Percentiles rank a stretch among this genome's conserved stretches.
Conservation (phyloP, 2,329 filamentous ascomycete genomes). For the Penicillium aurantiogriseum region DNA sequence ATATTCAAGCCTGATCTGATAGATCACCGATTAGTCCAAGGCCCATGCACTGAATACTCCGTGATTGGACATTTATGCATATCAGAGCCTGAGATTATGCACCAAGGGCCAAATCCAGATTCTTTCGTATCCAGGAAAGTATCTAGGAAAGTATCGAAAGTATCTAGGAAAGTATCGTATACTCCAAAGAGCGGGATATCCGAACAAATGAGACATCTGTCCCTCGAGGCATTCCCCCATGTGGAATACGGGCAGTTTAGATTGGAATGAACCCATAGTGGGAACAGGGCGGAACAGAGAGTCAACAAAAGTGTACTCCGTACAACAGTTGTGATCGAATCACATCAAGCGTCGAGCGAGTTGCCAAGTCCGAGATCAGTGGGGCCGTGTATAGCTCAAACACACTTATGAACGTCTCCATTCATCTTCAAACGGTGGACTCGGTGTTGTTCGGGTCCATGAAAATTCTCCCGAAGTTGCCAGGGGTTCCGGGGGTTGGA, state of each 20-base stretch:
- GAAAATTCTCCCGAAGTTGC: neutral
- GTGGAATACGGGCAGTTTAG: neutral
- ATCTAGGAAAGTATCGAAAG: neutral
- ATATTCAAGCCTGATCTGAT: slow-evolving; percentile 22
- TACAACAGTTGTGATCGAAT: neutral
- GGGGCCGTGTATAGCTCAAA: slow-evolving; percentile 35
- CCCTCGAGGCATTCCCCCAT: neutral
- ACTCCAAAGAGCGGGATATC: neutral
- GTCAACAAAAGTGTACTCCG: too few species aligned
- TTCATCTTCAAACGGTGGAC: slow-evolving; percentile 2
- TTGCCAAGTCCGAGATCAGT: slow-evolving; percentile 27
- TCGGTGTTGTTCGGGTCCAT: neutral
- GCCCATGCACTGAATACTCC: slow-evolving; percentile 20
- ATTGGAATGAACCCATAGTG: neutral
- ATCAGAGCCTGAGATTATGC: neutral
- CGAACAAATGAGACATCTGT: neutral
- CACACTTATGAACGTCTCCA: slow-evolving; percentile 30
- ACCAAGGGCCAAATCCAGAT: neutral
- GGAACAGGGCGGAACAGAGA: neutral
- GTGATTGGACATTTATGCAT: slow-evolving; percentile 3
- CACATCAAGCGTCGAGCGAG: neutral
- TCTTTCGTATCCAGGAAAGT: neutral
- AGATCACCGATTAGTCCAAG: slow-evolving; percentile 28
- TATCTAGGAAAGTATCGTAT: neutral
- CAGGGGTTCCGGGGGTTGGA: neutral